Percentiles rank a stretch among this genome's conserved stretches.
phyloP scores from a whole-genome alignment of 345 rosid species.

The Rhizophora apiculata region DNA sequence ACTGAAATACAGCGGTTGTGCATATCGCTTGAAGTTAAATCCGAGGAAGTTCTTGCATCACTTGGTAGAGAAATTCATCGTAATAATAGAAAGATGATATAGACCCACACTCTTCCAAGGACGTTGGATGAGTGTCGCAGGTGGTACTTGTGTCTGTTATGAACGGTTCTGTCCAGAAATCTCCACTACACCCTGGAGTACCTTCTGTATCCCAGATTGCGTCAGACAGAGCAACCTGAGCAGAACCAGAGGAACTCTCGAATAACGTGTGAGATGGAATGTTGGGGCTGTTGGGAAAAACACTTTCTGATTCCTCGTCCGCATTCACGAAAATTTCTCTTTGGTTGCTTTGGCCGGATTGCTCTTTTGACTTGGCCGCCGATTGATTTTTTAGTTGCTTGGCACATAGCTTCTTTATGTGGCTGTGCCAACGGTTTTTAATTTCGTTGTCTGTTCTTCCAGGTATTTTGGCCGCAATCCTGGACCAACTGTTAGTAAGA shows the following conservation, averaged over 20 bases:
- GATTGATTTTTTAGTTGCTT: neutral
- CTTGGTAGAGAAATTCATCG: neutral
- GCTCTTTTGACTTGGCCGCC: neutral
- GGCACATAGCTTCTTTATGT: slow-evolving; percentile 17
- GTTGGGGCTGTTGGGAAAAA: neutral
- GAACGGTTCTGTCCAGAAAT: slow-evolving; percentile 23
- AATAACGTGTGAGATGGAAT: neutral
- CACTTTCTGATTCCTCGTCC: neutral
- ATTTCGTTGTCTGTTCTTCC: slow-evolving; percentile 43
- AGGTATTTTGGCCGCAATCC: slow-evolving; percentile 28
- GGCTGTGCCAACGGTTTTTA: slow-evolving; percentile 39
- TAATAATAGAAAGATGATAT: neutral
- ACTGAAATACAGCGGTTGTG: too few species aligned
- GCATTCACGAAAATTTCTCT: neutral
- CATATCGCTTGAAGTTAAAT: neutral
- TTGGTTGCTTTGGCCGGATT: neutral
- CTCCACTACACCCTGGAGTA: neutral
- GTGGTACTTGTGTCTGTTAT: neutral
- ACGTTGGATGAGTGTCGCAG: neutral
- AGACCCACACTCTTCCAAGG: neutral
- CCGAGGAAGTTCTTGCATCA: neutral
- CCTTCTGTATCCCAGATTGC: neutral
- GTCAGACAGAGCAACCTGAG: neutral
- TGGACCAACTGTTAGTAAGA: slow-evolving; percentile 31
- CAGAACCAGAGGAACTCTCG: slow-evolving; percentile 19